These are phyloP conservation scores for Allium fistulosum DNA, from an alignment of 106 monocot genomes.

Conservation along the genomic window DNA sequence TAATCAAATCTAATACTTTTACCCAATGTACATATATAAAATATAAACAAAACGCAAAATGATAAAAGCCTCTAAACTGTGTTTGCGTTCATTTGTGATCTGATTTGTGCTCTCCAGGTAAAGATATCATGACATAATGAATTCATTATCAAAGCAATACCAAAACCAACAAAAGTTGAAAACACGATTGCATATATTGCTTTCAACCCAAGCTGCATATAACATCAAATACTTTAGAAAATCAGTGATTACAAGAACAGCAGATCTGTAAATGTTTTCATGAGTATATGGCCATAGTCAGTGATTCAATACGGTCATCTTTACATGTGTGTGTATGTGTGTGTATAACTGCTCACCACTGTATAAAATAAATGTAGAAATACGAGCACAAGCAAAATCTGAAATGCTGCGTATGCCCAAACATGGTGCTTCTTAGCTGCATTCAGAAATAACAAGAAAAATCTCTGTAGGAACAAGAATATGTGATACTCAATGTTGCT, in stretches of 20 bases:
- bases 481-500: too few relatives aligned
- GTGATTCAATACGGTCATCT: too few relatives aligned
- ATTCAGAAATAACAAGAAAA: background rate
- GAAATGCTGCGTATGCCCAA: conserved; percentile 42
- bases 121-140: conserved; percentile 20
- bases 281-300: too few relatives aligned
- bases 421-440: conserved; percentile 36
- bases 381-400: conserved; percentile 33
- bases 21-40: too few relatives aligned
- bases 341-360: conserved; percentile 14
- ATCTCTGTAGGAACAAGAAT: too few relatives aligned
- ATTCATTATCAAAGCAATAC: conserved; percentile 20
- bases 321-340: too few relatives aligned
- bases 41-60: too few relatives aligned
- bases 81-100: conserved; percentile 10
- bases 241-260: too few relatives aligned
- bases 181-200: conserved; percentile 22
- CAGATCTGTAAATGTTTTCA: too few relatives aligned
- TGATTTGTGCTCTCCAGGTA: conserved; percentile 15
- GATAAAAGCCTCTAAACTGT: conserved; percentile 4
- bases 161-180: conserved; percentile 30
- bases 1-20: too few relatives aligned
- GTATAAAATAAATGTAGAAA: conserved; percentile 40
- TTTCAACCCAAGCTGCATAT: conserved; percentile 28
- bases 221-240: background rate